Percentiles rank a stretch among this genome's conserved stretches.
Conservation (phyloP, 2,329 filamentous ascomycete genomes). For the Colletotrichum sublineola region DNA sequence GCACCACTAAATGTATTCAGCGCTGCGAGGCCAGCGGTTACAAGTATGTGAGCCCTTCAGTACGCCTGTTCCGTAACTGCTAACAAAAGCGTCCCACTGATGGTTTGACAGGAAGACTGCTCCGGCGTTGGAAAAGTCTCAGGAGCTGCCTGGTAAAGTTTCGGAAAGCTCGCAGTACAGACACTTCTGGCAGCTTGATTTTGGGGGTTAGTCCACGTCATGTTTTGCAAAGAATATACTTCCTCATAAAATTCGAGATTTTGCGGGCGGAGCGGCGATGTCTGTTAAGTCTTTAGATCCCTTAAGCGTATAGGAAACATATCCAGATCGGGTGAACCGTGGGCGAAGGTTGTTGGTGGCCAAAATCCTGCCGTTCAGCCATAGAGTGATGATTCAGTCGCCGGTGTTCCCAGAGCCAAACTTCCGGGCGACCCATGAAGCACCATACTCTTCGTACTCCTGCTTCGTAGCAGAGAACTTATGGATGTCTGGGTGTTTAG, state of each 20-base stretch:
- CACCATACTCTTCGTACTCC: conserved; percentile 91
- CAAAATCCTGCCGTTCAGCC: not conserved
- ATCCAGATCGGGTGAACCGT: not conserved
- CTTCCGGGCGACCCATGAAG: conserved; percentile 78
- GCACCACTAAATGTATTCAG: conserved; percentile 39
- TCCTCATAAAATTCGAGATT: not conserved
- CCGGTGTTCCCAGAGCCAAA: conserved; percentile 63
- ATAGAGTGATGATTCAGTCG: conserved; percentile 17
- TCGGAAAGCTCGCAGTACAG: not conserved
- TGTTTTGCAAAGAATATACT: not conserved
- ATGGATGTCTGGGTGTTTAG: conserved; percentile 75
- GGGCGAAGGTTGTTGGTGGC: not conserved
- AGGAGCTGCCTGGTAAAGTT: not conserved
- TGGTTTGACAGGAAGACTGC: not conserved
- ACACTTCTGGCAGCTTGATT: conserved; percentile 1
- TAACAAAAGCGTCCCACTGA: not conserved
- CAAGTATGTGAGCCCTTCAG: conserved; percentile 11
- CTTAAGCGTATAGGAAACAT: not conserved
- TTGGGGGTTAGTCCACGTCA: conserved; percentile 8
- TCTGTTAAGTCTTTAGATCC: not conserved
- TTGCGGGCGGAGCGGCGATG: not conserved
- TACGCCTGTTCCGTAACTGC: not conserved
- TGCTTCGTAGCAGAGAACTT: conserved; percentile 83
- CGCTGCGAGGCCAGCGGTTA: conserved; percentile 29
- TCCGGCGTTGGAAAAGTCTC: not conserved